Conservation (phyloP, 176 grass and related monocot species). For the Oryza meridionalis region DNA sequence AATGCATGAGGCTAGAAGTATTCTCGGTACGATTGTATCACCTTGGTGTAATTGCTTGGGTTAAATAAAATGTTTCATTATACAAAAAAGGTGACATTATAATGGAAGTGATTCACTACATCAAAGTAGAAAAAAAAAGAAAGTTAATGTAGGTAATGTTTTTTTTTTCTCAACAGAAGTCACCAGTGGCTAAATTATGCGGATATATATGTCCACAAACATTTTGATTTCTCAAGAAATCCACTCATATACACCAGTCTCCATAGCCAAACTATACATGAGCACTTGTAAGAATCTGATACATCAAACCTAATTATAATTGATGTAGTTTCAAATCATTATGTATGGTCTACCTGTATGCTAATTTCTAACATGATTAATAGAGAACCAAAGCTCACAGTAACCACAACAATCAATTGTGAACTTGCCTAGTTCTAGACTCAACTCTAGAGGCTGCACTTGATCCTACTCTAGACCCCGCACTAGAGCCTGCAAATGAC, state of each 20-base stretch:
- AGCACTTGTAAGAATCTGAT: background rate
- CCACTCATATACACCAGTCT: background rate
- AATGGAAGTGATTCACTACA: too few relatives aligned
- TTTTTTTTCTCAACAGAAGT: background rate
- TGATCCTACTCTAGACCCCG: constrained; percentile 11
- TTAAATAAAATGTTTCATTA: too few relatives aligned
- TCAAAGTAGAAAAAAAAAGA: too few relatives aligned
- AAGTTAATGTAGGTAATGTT: background rate
- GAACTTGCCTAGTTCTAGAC: background rate
- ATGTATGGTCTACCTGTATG: background rate
- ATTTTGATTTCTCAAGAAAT: background rate
- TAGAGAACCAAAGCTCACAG: background rate
- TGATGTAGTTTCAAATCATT: background rate
- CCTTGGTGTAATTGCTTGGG: too few relatives aligned
- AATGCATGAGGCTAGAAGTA: too few relatives aligned
- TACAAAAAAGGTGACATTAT: too few relatives aligned
- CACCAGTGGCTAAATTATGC: background rate
- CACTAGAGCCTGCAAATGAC: background rate
- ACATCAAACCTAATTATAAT: background rate
- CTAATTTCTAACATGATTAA: background rate
- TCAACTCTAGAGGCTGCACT: background rate
- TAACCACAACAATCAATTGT: constrained; percentile 9
- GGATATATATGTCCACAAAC: background rate
- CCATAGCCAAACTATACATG: background rate
- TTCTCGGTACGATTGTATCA: too few relatives aligned